Evolutionary conservation across 1,284 basidiomycete species (phyloP).

Genomic region (Lentinula novae-zelandiae): DNA sequence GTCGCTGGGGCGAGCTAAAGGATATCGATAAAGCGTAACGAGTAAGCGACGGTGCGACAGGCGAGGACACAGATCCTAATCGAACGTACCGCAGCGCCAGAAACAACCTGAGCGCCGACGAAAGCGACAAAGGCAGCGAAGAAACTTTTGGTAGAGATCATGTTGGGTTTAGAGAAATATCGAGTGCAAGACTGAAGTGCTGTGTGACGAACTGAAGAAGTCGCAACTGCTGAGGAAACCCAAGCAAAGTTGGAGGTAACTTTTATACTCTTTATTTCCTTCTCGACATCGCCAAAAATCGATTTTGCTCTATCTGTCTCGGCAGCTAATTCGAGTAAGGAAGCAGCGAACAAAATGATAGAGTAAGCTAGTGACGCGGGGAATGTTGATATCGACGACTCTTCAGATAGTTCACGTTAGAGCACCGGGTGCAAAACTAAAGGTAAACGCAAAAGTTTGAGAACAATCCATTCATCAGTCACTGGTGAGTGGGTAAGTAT

Average conservation of each 20-base stretch:
- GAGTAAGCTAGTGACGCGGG: no score
- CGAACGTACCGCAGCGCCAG: background rate
- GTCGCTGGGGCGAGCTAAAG: background rate
- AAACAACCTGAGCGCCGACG: background rate
- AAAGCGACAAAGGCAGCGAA: background rate
- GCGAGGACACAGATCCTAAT: no score
- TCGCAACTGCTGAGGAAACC: background rate
- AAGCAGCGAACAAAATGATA: background rate
- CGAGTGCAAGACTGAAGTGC: background rate
- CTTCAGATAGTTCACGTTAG: background rate
- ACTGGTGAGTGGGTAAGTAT: no score
- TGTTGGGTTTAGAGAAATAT: background rate
- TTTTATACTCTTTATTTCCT: background rate
- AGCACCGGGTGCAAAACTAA: background rate
- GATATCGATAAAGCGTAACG: no score
- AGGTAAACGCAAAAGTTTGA: no score
- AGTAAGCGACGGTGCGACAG: no score
- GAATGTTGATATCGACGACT: background rate
- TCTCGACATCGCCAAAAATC: background rate
- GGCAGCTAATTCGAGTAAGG: background rate
- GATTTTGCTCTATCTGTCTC: background rate
- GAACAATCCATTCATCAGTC: no score
- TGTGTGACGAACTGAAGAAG: background rate
- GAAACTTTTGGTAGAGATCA: background rate
- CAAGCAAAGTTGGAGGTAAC: background rate